These are phyloP conservation scores for Dipteronia dyeriana DNA, from an alignment of 345 rosid species.

Conservation along the genomic window DNA sequence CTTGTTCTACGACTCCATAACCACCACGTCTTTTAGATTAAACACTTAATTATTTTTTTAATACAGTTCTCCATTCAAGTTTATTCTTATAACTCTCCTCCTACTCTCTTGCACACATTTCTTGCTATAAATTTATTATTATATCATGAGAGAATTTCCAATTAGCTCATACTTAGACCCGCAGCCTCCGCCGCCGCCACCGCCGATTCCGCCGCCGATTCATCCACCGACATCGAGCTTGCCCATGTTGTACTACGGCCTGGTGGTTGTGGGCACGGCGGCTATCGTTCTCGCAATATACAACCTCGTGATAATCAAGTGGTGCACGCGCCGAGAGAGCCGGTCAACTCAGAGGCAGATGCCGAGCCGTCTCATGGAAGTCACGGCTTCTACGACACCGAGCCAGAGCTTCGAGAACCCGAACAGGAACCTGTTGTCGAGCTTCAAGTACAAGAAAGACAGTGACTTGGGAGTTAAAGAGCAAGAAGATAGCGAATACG, in stretches of 20 bases:
- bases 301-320: slow-evolving; percentile 40
- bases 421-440: slow-evolving; percentile 21
- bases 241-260: slow-evolving; percentile 53
- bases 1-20: slow-evolving; percentile 13
- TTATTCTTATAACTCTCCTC: neutral
- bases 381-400: neutral
- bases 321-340: slow-evolving; percentile 28
- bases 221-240: slow-evolving; percentile 24
- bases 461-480: slow-evolving; percentile 10
- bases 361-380: slow-evolving; percentile 15
- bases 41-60: slow-evolving; percentile 1
- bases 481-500: slow-evolving; percentile 17
- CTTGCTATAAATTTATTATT: neutral
- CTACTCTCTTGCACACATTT: neutral
- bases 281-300: slow-evolving; percentile 30
- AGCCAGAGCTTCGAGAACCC: slow-evolving; percentile 25
- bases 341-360: slow-evolving; percentile 16
- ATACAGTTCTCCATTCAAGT: neutral
- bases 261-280: slow-evolving; percentile 37
- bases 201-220: slow-evolving; percentile 12
- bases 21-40: slow-evolving; percentile 37
- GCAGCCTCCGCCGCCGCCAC: slow-evolving; percentile 9
- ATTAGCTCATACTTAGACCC: neutral
- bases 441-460: slow-evolving; percentile 42
- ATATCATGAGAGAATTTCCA: slow-evolving; percentile 24